Conservation (phyloP, 2,329 filamentous ascomycete genomes). For the Hypoxylon rubiginosum region DNA sequence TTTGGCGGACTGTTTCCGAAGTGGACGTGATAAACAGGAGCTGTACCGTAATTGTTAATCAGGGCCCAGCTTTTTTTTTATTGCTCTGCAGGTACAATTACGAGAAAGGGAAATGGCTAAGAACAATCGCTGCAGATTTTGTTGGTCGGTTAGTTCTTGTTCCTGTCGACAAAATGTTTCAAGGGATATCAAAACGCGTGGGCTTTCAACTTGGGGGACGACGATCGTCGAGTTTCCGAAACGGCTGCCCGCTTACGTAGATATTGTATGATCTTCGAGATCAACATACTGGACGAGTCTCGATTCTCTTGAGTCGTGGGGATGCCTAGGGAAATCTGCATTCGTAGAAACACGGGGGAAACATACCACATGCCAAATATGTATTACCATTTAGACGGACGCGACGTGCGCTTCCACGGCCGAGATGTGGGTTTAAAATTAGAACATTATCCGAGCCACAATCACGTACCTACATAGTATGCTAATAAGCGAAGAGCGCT, state of each 20-base stretch:
- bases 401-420: background rate
- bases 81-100: background rate
- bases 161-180: slow-evolving; percentile 31
- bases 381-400: background rate
- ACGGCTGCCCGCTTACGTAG: slow-evolving; percentile 31
- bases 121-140: background rate
- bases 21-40: background rate
- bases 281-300: slow-evolving; percentile 26
- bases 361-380: background rate
- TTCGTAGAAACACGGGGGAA: slow-evolving; percentile 1
- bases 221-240: slow-evolving; percentile 36
- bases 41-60: background rate
- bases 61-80: background rate
- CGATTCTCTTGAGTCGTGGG: slow-evolving; percentile 9
- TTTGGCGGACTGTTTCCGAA: background rate
- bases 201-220: background rate
- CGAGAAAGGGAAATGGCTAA: slow-evolving; percentile 1
- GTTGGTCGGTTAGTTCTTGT: slow-evolving; percentile 11
- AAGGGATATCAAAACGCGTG: slow-evolving; percentile 18
- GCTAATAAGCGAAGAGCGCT: slow-evolving; percentile 4
- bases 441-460: slow-evolving; percentile 31
- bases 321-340: slow-evolving; percentile 13
- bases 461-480: background rate
- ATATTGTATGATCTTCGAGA: slow-evolving; percentile 35
- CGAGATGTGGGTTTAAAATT: slow-evolving; percentile 25